Conservation (phyloP, 2,329 filamentous ascomycete genomes). For the Karstenula rhodostoma region DNA sequence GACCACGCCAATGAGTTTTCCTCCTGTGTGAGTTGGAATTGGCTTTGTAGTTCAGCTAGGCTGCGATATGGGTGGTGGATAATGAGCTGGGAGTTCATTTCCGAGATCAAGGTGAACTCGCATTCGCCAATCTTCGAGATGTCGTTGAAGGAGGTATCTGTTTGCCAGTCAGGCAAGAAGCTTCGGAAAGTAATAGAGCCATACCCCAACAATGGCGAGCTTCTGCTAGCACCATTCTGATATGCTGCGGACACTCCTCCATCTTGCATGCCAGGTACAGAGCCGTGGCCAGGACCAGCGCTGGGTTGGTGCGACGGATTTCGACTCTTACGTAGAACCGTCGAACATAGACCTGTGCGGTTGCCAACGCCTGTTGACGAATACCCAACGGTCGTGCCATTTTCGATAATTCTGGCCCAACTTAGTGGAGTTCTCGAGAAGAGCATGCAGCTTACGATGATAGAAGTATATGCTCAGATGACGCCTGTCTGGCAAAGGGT, state of each 20-base stretch:
- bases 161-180: conserved; percentile 15
- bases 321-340: conserved; percentile 92
- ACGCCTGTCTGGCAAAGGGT: conserved; percentile 80
- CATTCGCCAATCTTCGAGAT: conserved; percentile 88
- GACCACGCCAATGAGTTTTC: conserved; percentile 80
- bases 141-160: conserved; percentile 61
- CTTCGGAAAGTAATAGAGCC: conserved; percentile 3
- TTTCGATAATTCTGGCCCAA: conserved; percentile 70
- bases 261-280: conserved; percentile 97
- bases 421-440: background rate
- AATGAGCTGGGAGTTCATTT: conserved; percentile 89
- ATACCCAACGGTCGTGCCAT: conserved; percentile 84
- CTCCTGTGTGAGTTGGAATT: conserved; percentile 77
- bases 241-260: conserved; percentile 97
- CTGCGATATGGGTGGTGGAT: conserved; percentile 90
- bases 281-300: conserved; percentile 89
- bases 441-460: conserved; percentile 68
- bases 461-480: conserved; percentile 92
- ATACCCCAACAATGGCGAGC: conserved; percentile 71
- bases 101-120: conserved; percentile 91
- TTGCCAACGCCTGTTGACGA: conserved; percentile 91
- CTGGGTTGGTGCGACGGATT: conserved; percentile 91
- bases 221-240: conserved; percentile 86
- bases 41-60: conserved; percentile 72
- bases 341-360: conserved; percentile 92